phyloP scores from a whole-genome alignment of 2,329 filamentous ascomycete species.

The Colletotrichum sojae region DNA sequence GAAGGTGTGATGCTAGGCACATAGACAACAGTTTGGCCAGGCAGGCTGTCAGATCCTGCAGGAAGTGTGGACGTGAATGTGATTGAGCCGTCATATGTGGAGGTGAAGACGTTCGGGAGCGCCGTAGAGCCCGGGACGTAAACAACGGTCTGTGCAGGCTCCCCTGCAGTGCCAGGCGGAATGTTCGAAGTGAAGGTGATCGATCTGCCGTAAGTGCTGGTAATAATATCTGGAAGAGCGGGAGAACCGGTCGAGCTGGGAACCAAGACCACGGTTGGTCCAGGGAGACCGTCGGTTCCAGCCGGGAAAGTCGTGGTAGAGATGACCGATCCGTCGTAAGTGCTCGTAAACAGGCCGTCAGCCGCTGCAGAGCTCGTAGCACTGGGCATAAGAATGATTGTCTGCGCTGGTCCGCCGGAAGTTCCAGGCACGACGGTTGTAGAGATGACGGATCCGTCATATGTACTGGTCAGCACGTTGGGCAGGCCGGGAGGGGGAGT shows the following conservation, averaged over 20 bases:
- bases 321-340: constrained; percentile 17
- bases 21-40: constrained; percentile 1
- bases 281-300: constrained; percentile 8
- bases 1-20: constrained; percentile 7
- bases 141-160: not conserved
- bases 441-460: constrained; percentile 7
- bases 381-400: constrained; percentile 16
- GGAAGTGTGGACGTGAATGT: constrained; percentile 3
- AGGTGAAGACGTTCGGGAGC: constrained; percentile 4
- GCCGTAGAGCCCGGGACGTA: constrained; percentile 5
- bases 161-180: not conserved
- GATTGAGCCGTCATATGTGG: constrained; percentile 13
- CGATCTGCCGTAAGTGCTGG: constrained; percentile 25
- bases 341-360: constrained; percentile 2
- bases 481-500: not conserved
- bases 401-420: constrained; percentile 3
- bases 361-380: not conserved
- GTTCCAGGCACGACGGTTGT: constrained; percentile 15
- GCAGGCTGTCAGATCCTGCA: not conserved
- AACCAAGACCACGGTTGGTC: constrained; percentile 8
- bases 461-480: constrained; percentile 10
- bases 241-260: constrained; percentile 5
- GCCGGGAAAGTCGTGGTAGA: constrained; percentile 6
- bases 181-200: constrained; percentile 6
- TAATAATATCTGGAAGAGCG: not conserved